Conservation (phyloP, 257 asterid genomes). For the Capsicum baccatum region DNA sequence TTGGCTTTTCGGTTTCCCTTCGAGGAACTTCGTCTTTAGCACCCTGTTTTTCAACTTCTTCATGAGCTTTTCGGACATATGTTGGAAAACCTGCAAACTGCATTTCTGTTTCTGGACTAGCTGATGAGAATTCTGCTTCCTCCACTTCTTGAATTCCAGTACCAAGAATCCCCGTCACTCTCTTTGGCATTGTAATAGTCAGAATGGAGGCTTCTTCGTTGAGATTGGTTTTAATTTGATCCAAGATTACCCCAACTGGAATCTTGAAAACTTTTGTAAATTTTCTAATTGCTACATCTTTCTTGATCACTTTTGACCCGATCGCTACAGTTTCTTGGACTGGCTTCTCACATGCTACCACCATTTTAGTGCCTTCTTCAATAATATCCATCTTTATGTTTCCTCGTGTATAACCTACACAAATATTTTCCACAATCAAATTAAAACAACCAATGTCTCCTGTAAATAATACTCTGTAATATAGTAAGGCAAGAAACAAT, state of each 20-base stretch:
- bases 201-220: conserved; percentile 62
- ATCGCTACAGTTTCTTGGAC: conserved; percentile 62
- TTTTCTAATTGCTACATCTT: conserved; percentile 50
- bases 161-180: conserved; percentile 60
- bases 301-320: conserved; percentile 58
- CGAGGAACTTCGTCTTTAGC: neutral
- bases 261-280: conserved; percentile 72
- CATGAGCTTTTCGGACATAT: neutral
- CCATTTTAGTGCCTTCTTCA: conserved; percentile 59
- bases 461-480: neutral
- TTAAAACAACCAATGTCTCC: neutral
- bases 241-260: conserved; percentile 72
- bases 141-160: conserved; percentile 61
- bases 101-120: neutral
- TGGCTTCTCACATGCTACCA: conserved; percentile 61
- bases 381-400: conserved; percentile 71
- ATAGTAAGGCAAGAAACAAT: neutral
- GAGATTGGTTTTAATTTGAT: conserved; percentile 60
- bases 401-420: conserved; percentile 58
- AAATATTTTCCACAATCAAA: neutral
- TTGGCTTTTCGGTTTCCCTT: neutral
- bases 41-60: neutral
- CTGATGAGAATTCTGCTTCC: conserved; percentile 28
- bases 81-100: neutral
- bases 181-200: conserved; percentile 78